These are phyloP conservation scores for Carpinus fangiana DNA, from an alignment of 306 rosid genomes.

Conservation along the genomic window DNA sequence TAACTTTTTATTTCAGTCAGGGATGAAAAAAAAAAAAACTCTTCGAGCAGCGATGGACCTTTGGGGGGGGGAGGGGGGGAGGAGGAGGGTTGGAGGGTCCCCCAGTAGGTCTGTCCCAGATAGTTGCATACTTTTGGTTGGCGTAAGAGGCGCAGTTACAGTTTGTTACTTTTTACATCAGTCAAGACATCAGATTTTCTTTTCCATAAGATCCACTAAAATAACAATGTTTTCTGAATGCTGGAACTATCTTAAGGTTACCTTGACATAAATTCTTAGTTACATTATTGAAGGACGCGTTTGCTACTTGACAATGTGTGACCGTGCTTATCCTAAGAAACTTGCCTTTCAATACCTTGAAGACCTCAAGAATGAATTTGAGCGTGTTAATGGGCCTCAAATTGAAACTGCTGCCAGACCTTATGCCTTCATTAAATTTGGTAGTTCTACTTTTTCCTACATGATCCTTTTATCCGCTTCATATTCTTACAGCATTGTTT, in stretches of 20 bases:
- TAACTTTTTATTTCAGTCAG: no score
- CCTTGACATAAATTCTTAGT: slow-evolving; percentile 69
- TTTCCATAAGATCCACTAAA: not conserved
- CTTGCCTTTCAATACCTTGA: slow-evolving; percentile 99
- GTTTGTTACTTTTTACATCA: not conserved
- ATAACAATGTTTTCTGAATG: not conserved
- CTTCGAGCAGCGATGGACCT: no score
- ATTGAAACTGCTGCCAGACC: slow-evolving; percentile 99
- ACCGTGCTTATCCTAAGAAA: slow-evolving; percentile 97
- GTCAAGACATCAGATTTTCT: not conserved
- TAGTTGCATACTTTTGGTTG: not conserved
- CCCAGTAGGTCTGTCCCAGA: no score
- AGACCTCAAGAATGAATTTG: slow-evolving; percentile 95
- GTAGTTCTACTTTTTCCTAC: slow-evolving; percentile 44
- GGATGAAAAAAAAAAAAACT: no score
- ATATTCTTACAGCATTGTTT: slow-evolving; percentile 6
- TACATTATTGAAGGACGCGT: slow-evolving; percentile 95
- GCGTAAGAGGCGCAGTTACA: not conserved
- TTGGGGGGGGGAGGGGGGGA: no score
- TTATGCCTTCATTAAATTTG: slow-evolving; percentile 97
- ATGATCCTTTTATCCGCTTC: not conserved
- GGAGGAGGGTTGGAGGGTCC: no score
- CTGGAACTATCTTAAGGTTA: slow-evolving; percentile 16
- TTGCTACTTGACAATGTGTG: slow-evolving; percentile 98
- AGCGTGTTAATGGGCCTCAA: slow-evolving; percentile 86